Evolutionary conservation across 2,329 filamentous ascomycete genomes (phyloP).

Genomic region (Aaosphaeria pasadenensis): DNA sequence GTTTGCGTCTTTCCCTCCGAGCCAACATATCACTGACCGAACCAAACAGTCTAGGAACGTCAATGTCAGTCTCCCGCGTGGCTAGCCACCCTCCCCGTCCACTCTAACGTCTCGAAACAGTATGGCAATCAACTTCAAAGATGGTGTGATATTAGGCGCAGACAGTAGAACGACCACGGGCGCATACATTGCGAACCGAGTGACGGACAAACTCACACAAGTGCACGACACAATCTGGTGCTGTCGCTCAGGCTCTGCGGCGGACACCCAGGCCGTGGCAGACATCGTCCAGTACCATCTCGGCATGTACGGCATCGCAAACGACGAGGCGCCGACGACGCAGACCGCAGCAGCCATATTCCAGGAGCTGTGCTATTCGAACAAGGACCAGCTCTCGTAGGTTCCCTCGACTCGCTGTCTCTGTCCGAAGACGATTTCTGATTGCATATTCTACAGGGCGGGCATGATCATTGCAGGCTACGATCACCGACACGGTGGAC

Average conservation of each 20-base stretch:
- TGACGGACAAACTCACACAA: conserved; percentile 98
- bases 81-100: conserved; percentile 1
- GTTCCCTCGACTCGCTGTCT: conserved; percentile 25
- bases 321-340: conserved; percentile 86
- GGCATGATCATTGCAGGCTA: conserved; percentile 99
- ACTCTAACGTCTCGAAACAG: conserved; percentile 46
- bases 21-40: conserved; percentile 15
- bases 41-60: conserved; percentile 77
- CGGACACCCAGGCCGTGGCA: conserved; percentile 95
- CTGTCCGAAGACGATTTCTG: conserved; percentile 7
- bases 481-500: conserved; percentile 90
- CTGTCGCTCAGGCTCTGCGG: conserved; percentile 94
- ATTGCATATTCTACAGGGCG: conserved; percentile 56
- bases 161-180: conserved; percentile 97
- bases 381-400: conserved; percentile 90
- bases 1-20: conserved; percentile 29
- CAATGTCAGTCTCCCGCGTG: conserved; percentile 66
- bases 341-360: conserved; percentile 95
- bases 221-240: conserved; percentile 99
- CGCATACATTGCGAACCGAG: conserved; percentile 97
- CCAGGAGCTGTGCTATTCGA: conserved; percentile 96
- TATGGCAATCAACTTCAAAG: conserved; percentile 99
- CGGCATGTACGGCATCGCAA: conserved; percentile 85
- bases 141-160: conserved; percentile 95
- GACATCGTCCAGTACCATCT: conserved; percentile 98